Conservation (phyloP, 2,329 filamentous ascomycete genomes). For the Paraphaeosphaeria sporulosa region DNA sequence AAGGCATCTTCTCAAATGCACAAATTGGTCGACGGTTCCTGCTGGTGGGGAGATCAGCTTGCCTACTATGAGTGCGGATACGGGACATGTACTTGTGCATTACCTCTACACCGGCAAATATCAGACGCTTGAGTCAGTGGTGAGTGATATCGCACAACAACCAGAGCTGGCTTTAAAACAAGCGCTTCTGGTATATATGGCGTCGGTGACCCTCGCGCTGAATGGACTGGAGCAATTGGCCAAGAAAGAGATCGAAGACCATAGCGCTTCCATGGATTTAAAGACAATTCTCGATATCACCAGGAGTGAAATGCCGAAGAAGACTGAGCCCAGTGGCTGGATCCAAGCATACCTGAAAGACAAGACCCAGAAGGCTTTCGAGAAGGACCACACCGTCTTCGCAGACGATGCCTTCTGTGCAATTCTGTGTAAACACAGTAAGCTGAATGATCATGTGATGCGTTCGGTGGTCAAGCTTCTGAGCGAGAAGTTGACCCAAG, state of each 20-base stretch:
- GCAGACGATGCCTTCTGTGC: constrained; percentile 9
- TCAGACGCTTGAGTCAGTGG: constrained; percentile 8
- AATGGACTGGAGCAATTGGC: constrained; percentile 7
- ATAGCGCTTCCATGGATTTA: background rate
- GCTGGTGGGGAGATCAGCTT: constrained; percentile 10
- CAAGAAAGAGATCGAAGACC: constrained; percentile 5
- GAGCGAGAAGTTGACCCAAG: constrained; percentile 7
- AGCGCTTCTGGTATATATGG: constrained; percentile 8
- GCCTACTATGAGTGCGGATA: constrained; percentile 5
- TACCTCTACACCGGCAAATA: constrained; percentile 12
- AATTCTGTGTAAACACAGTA: constrained; percentile 4
- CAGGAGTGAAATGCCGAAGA: constrained; percentile 1
- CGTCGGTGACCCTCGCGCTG: constrained; percentile 4
- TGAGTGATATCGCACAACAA: constrained; percentile 5
- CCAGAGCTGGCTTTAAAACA: constrained; percentile 5
- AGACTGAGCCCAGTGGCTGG: constrained; percentile 6
- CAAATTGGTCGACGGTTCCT: background rate
- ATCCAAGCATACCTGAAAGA: constrained; percentile 7
- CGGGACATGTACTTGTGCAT: constrained; percentile 12
- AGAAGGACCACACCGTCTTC: constrained; percentile 9
- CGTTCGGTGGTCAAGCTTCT: constrained; percentile 7
- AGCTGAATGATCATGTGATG: constrained; percentile 10
- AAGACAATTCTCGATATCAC: background rate
- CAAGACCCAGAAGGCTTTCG: constrained; percentile 9
- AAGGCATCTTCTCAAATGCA: constrained; percentile 6